A percentile compares a stretch with the other conserved stretches of the same genome.
Evolutionary conservation across 495 filamentous ascomycete species (phyloP).

Genomic region (Recurvomyces mirabilis): DNA sequence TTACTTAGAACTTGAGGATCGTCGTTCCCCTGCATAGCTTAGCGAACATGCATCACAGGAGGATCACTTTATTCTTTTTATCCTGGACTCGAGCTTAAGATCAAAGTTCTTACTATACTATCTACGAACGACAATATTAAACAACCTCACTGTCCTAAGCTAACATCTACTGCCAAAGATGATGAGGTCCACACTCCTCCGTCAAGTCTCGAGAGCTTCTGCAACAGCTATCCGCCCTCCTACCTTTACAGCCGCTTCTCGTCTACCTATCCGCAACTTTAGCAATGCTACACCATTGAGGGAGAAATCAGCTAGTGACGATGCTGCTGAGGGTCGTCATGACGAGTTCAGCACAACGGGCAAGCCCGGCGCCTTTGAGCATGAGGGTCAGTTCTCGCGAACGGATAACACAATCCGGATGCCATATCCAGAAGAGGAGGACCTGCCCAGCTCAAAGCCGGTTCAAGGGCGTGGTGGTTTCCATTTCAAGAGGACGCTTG

Average conservation of each 20-base stretch:
- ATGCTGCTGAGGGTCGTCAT: slow-evolving; percentile 10
- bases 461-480: slow-evolving; percentile 61
- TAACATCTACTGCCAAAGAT: too few relatives aligned
- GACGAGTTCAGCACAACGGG: slow-evolving; percentile 26
- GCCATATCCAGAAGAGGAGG: slow-evolving; percentile 58
- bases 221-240: slow-evolving; percentile 10
- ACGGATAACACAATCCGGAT: slow-evolving; percentile 68
- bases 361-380: slow-evolving; percentile 27
- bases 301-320: not conserved
- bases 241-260: slow-evolving; percentile 5
- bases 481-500: slow-evolving; percentile 60
- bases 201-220: slow-evolving; percentile 18
- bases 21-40: too few relatives aligned
- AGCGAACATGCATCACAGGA: too few relatives aligned
- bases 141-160: too few relatives aligned
- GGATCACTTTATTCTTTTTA: too few relatives aligned
- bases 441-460: slow-evolving; percentile 53
- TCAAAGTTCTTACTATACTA: too few relatives aligned
- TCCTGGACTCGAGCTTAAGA: too few relatives aligned
- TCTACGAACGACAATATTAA: too few relatives aligned
- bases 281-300: not conserved
- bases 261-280: slow-evolving; percentile 4
- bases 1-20: too few relatives aligned
- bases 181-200: slow-evolving; percentile 11
- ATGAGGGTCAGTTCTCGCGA: slow-evolving; percentile 52